Conservation (phyloP, 768 basidiomycete genomes). For the Cantharellus anzutake region DNA sequence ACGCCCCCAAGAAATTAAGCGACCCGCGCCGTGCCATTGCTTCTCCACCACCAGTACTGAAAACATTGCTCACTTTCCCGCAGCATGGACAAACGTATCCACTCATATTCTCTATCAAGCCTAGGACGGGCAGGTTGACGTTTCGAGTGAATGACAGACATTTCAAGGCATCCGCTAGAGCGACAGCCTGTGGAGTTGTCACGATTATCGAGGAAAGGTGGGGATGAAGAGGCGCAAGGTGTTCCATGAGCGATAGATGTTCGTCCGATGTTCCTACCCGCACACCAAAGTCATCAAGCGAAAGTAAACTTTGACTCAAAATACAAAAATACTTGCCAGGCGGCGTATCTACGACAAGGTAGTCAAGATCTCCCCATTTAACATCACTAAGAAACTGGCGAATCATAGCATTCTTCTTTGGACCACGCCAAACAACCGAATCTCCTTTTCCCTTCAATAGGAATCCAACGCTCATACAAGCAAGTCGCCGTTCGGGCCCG, state of each 20-base stretch:
- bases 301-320: constrained; percentile 1
- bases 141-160: constrained; percentile 89
- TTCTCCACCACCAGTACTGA: constrained; percentile 84
- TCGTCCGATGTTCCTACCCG: constrained; percentile 92
- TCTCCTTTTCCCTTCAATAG: constrained; percentile 77
- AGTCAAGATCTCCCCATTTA: constrained; percentile 88
- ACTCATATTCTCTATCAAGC: constrained; percentile 96
- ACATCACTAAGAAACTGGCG: constrained; percentile 87
- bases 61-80: constrained; percentile 85
- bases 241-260: constrained; percentile 87
- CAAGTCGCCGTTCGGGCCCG: constrained; percentile 47
- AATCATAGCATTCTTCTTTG: constrained; percentile 98
- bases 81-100: constrained; percentile 97
- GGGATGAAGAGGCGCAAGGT: constrained; percentile 66
- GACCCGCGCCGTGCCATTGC: constrained; percentile 65
- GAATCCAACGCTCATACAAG: constrained; percentile 96
- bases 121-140: constrained; percentile 70
- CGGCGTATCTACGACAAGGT: constrained; percentile 86
- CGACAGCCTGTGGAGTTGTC: constrained; percentile 94
- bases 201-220: constrained; percentile 75
- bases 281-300: background rate
- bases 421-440: constrained; percentile 94
- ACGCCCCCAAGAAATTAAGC: constrained; percentile 60
- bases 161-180: constrained; percentile 87
- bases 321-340: constrained; percentile 42